Conservation (phyloP, 306 rosid species). For the Castanospermum australe region DNA sequence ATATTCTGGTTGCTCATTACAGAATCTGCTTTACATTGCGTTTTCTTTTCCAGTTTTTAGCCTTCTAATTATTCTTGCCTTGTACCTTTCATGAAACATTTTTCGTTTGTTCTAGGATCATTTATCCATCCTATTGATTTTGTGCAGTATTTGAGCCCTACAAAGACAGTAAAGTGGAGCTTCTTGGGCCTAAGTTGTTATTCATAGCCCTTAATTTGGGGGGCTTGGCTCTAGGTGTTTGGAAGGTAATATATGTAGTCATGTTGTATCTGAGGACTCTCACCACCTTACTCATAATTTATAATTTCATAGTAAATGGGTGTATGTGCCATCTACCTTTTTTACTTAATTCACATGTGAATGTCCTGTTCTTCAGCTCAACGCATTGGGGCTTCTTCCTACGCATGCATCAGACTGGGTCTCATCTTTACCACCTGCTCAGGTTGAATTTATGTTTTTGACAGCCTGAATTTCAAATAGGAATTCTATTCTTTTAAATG, state of each 20-base stretch:
- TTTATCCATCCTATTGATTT: not conserved
- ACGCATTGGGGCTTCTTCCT: slow-evolving; percentile 93
- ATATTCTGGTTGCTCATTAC: too few relatives aligned
- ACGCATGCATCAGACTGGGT: slow-evolving; percentile 99
- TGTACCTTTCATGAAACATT: too few relatives aligned
- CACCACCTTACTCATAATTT: slow-evolving; percentile 1
- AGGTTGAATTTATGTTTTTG: slow-evolving; percentile 49
- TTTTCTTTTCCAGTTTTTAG: not conserved
- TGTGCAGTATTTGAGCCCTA: slow-evolving; percentile 97
- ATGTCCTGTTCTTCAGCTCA: slow-evolving; percentile 59
- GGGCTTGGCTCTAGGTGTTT: slow-evolving; percentile 79
- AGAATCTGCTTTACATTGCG: not conserved
- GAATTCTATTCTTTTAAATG: not conserved
- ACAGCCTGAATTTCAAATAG: not conserved
- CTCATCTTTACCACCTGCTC: slow-evolving; percentile 89
- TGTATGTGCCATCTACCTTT: not conserved
- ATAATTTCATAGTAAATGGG: not conserved
- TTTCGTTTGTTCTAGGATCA: slow-evolving; percentile 5
- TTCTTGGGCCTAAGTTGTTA: slow-evolving; percentile 85
- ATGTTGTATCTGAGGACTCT: not conserved
- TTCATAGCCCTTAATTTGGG: slow-evolving; percentile 96
- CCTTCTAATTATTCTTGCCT: not conserved
- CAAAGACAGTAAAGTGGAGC: slow-evolving; percentile 89
- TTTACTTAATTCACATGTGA: not conserved
- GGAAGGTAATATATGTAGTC: slow-evolving; percentile 51